These are phyloP conservation scores for Ustilago crameri DNA, from an alignment of 1,284 basidiomycete genomes.

Conservation along the genomic window DNA sequence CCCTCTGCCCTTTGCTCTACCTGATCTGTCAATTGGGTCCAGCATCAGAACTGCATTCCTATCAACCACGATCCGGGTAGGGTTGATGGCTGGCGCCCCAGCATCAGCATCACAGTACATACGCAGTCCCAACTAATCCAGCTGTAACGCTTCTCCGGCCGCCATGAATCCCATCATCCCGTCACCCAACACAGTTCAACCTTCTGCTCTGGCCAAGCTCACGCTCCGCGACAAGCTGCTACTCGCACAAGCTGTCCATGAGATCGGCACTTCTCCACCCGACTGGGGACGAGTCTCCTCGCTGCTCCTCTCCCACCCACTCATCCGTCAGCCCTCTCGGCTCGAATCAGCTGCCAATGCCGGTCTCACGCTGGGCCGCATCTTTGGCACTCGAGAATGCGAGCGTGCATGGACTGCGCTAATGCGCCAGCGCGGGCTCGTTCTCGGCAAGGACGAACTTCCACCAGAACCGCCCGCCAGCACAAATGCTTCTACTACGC, in stretches of 20 bases:
- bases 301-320: constrained; percentile 55
- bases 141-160: not conserved
- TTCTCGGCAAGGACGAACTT: constrained; percentile 43
- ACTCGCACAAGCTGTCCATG: constrained; percentile 63
- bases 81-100: not conserved
- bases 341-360: constrained; percentile 52
- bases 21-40: too few relatives aligned
- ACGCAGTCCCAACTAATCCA: not conserved
- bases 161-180: constrained; percentile 46
- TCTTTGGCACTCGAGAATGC: constrained; percentile 60
- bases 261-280: constrained; percentile 56
- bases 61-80: too few relatives aligned
- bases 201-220: constrained; percentile 45
- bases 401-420: constrained; percentile 57
- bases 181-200: constrained; percentile 37
- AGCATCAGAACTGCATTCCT: too few relatives aligned
- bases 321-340: constrained; percentile 50
- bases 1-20: too few relatives aligned
- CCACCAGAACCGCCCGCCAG: constrained; percentile 16
- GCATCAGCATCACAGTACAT: not conserved
- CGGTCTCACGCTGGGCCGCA: constrained; percentile 52
- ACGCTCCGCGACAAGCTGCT: constrained; percentile 61
- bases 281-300: constrained; percentile 58
- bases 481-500: not conserved
- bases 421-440: constrained; percentile 54